These are phyloP conservation scores for Pseudozyma tsukubaensis DNA, from an alignment of 1,284 basidiomycete species.

Conservation along the genomic window DNA sequence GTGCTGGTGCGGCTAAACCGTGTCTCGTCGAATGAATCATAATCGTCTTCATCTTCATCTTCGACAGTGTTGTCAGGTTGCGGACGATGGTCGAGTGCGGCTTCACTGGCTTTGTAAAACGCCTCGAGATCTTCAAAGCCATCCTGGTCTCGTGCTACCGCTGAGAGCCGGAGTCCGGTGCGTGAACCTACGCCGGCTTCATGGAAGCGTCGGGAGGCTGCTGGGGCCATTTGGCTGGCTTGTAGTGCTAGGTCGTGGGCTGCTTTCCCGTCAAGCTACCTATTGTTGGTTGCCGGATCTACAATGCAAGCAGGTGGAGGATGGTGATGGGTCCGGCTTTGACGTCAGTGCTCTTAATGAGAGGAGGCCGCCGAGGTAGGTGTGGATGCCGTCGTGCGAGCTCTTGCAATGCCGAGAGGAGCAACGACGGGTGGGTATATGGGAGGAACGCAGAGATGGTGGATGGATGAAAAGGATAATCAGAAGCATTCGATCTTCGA, in stretches of 20 bases:
- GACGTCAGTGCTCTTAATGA: not conserved
- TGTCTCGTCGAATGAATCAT: constrained; percentile 54
- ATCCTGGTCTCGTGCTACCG: constrained; percentile 74
- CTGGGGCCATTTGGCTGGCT: constrained; percentile 20
- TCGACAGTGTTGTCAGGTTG: constrained; percentile 73
- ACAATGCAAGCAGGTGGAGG: not conserved
- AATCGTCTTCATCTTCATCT: constrained; percentile 73
- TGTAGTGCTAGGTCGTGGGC: not conserved
- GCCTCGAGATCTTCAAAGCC: constrained; percentile 71
- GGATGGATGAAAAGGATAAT: constrained; percentile 3
- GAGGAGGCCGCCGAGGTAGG: not conserved
- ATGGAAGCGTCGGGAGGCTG: constrained; percentile 59
- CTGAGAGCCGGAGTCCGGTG: constrained; percentile 62
- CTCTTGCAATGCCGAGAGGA: not conserved
- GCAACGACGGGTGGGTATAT: not conserved
- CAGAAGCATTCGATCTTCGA: not conserved
- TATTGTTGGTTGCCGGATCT: not conserved
- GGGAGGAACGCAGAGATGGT: not conserved
- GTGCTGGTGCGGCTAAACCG: constrained; percentile 23
- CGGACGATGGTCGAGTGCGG: constrained; percentile 59
- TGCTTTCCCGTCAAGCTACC: not conserved
- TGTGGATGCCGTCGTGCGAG: not conserved
- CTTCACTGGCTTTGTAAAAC: constrained; percentile 64
- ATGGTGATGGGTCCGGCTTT: not conserved
- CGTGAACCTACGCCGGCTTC: constrained; percentile 64